These are phyloP conservation scores for Saccharomycopsis fermentans DNA, from an alignment of 805 yeast species.

Conservation along the genomic window DNA sequence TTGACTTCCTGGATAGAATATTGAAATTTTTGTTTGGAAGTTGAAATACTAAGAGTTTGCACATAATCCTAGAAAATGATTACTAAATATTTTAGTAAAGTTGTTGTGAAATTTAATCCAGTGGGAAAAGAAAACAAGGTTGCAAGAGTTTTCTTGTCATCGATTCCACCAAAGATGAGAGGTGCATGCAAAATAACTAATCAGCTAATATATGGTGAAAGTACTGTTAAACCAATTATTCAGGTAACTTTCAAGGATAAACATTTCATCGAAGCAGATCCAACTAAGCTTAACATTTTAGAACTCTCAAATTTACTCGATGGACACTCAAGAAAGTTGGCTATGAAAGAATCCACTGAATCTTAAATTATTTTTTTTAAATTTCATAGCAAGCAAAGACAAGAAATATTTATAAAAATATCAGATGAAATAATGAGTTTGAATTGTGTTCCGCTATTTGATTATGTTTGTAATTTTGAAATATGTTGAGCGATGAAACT, in stretches of 20 bases:
- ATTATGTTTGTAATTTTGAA: no score
- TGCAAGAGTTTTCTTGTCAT: constrained; percentile 68
- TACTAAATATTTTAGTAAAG: constrained; percentile 78
- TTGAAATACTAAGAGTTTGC: no score
- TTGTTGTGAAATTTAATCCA: constrained; percentile 71
- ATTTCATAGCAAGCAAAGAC: no score
- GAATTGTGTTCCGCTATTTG: no score
- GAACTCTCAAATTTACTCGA: constrained; percentile 65
- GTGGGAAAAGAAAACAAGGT: constrained; percentile 63
- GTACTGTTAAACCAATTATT: constrained; percentile 47
- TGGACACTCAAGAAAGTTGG: constrained; percentile 67
- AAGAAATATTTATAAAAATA: no score
- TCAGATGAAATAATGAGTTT: no score
- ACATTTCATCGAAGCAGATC: constrained; percentile 56
- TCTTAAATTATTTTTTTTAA: no score
- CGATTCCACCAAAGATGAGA: constrained; percentile 69
- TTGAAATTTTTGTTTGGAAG: no score
- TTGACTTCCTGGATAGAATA: no score
- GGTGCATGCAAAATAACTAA: constrained; percentile 51
- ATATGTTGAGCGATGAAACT: no score
- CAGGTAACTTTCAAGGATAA: constrained; percentile 79
- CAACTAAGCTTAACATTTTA: constrained; percentile 40
- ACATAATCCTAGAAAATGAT: constrained; percentile 42
- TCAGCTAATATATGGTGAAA: constrained; percentile 41
- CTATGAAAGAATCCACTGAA: constrained; percentile 23